Base-by-base conservation (phyloP, 257 asterid genomes). In the Thymus quinquecostatus region DNA sequence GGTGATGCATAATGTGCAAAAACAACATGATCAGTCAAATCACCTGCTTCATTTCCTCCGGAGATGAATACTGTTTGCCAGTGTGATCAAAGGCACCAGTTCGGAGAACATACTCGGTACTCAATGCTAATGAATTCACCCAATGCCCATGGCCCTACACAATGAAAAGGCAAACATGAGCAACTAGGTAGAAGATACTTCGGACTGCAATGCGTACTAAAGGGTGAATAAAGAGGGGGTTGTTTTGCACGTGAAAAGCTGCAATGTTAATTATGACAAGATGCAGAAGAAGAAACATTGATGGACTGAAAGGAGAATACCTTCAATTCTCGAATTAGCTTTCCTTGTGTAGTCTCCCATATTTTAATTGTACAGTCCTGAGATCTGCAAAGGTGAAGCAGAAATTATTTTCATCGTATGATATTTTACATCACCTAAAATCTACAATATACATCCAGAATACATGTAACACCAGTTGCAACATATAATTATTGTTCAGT, bases 101-200 rank as follows among this genome's bases (percentile, higher is more conserved):
- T 60, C 98, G 87, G 76, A 95, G 94, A 62, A 92, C 96, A 75
- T 95, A 92, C 70, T 95, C 96, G 9, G 99, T 92, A 82, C 99
- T 89, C 86, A 92, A 79, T 54, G 99, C 98, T 76, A 95, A 82
- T 10, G 98, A 86, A 85, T 95, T 95, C 66, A 95, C 96, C 97
- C 99, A 95, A 83, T 95, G 97, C 48, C 96, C 98, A 60, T 95
- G 99, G 65, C 99, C 99, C 97, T 92, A 65, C 80, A 78, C 73
- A 60, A 73, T 68, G 56, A 64, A 60, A 72, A 48, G 36, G 27
- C 51, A 69, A 50, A 45, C 62, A 30, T 68, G 43, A 80, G 29
- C 10, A 49, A 77, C 38, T 62, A 29, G 68, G 32, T 45, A 73
- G 36, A 70, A 51, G 48, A 64, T 29, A 44, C n/a, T 59, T 13